Evolutionary conservation across 106 monocot genomes (phyloP), one percentile per base, ranked within the genome.

Genomic region (Agapanthus africanus): DNA sequence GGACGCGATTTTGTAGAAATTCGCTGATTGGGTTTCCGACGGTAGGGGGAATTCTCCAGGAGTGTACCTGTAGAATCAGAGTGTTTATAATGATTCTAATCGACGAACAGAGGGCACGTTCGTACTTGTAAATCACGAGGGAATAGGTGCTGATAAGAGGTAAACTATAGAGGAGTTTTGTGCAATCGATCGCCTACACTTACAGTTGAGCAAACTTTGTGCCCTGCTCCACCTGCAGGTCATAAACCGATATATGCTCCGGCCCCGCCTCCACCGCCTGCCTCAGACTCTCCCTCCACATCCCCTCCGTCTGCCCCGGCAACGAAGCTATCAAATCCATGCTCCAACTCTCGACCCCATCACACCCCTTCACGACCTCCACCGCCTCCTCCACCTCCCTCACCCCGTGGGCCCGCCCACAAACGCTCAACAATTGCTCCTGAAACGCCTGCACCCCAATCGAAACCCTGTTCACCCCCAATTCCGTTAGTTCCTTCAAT

Each of bases 371-470:
- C 3, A 99, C 85, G 7, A 87, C 69, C n/a, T 68, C 83, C 0
- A 99, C 79, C 0, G 99, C 99, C 52, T 87, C 85, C 40, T 81
- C 54, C 71, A 93, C 90, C 76, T 99, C 90, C 60, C 35, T 76
- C 62, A 85, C 4, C 19, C 91, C 89, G 30, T 99, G 99, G 14
- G 99, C 82, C 34, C 99, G 73, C 31, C 99, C 99, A 36, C 99
- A 99, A 1, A 39, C 51, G 51, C 75, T 52, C 41, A 99, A 79
- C 60, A 99, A 67, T 75, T 90, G 87, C 63, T 92, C 93, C 65
- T 99, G 99, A 54, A 99, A 99, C 4, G 99, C 92, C 84, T 99
- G 99, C 39, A 99, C 90, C 0, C 99, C 99, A n/a, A 99, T 73
- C 15, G 99, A 99, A 30, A 99, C 90, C 56, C 99, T 71, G 73